Evolutionary conservation across 345 rosid species (phyloP).

Genomic region (Mallotus nudiflorus): DNA sequence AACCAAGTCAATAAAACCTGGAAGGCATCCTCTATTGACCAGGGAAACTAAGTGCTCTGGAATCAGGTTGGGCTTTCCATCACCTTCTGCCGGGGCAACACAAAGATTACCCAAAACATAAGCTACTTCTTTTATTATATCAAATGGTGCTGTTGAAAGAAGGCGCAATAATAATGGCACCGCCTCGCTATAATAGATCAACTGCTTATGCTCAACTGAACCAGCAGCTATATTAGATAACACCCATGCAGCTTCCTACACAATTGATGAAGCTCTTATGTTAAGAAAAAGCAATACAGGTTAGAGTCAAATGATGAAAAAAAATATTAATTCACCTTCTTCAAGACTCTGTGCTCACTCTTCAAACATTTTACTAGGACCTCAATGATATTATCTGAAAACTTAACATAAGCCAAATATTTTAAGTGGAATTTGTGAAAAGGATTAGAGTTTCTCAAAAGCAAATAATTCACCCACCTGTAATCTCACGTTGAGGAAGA

Average conservation of each 20-base stretch:
- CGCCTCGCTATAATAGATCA: constrained; percentile 70
- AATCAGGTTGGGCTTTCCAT: constrained; percentile 62
- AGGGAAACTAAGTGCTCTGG: constrained; percentile 75
- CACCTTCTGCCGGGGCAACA: constrained; percentile 71
- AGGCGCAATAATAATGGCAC: constrained; percentile 63
- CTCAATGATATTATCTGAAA: constrained; percentile 56
- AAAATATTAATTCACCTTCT: constrained; percentile 56
- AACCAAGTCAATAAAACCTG: constrained; percentile 79
- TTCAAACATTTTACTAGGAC: constrained; percentile 83
- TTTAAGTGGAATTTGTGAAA: constrained; percentile 9
- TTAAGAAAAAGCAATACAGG: constrained; percentile 1
- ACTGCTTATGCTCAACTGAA: constrained; percentile 76
- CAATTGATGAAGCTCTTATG: constrained; percentile 6
- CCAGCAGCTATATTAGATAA: constrained; percentile 94
- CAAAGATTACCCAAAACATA: constrained; percentile 94
- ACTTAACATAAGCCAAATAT: constrained; percentile 20
- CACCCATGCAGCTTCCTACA: constrained; percentile 97
- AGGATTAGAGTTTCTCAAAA: constrained; percentile 20
- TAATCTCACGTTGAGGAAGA: constrained; percentile 59
- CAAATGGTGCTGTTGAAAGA: constrained; percentile 78
- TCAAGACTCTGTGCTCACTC: constrained; percentile 86
- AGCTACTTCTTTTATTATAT: constrained; percentile 86
- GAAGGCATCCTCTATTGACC: constrained; percentile 72
- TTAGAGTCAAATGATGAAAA: not conserved
- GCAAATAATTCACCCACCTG: constrained; percentile 50